phyloP scores from a whole-genome alignment of 306 rosid genomes.

The Rosa lucieae region DNA sequence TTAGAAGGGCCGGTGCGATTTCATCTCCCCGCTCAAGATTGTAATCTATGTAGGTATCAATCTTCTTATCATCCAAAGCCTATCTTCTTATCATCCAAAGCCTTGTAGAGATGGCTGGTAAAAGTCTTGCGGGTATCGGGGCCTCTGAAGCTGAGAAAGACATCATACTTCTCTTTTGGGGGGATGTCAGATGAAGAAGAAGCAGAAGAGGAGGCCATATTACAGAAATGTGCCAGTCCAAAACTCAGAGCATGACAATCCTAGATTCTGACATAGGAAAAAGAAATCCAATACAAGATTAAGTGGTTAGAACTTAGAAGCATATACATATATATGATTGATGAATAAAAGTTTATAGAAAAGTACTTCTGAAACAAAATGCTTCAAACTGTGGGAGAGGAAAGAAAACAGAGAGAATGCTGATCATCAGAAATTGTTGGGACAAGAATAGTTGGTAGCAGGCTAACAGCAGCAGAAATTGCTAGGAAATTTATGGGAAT shows the following conservation, averaged over 20 bases:
- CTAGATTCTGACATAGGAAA: background rate
- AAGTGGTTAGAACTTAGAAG: background rate
- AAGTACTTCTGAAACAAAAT: background rate
- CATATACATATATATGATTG: too few species aligned
- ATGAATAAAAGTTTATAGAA: background rate
- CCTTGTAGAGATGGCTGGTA: background rate
- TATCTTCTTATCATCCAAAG: background rate
- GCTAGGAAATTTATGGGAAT: background rate
- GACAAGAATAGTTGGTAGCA: background rate
- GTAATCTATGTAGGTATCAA: background rate
- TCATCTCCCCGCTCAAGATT: background rate
- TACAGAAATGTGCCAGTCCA: background rate
- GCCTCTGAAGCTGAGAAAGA: background rate
- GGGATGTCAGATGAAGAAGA: too few species aligned
- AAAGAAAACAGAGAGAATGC: background rate
- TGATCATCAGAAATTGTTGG: background rate
- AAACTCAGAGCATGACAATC: background rate
- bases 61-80: background rate
- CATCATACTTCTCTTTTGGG: too few species aligned
- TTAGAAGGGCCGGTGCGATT: background rate
- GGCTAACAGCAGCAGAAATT: background rate
- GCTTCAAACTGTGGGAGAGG: background rate
- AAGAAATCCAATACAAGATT: background rate
- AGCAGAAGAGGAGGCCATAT: background rate
- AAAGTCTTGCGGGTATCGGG: background rate